These are phyloP conservation scores for Hypoxylon intermedium DNA, from an alignment of 495 filamentous ascomycete species.

Conservation along the genomic window DNA sequence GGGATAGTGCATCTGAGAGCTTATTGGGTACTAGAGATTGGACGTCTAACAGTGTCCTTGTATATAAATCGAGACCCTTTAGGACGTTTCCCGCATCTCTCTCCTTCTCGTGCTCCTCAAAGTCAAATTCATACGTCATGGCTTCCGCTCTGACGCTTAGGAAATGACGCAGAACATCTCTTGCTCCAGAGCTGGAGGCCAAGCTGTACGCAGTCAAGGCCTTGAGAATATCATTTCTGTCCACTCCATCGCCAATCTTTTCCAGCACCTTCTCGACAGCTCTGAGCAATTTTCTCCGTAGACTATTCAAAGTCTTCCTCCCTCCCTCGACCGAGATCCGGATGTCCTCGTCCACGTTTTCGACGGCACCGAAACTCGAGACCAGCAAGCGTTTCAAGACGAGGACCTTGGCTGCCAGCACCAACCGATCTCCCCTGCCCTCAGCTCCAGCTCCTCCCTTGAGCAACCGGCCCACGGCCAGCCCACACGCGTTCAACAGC, in stretches of 20 bases:
- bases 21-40: conserved; percentile 75
- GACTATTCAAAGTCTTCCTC: conserved; percentile 64
- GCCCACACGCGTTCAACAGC: conserved; percentile 50
- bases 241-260: conserved; percentile 47
- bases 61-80: conserved; percentile 72
- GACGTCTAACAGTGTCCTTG: conserved; percentile 77
- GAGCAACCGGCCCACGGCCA: conserved; percentile 60
- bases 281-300: conserved; percentile 66
- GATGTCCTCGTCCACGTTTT: conserved; percentile 34
- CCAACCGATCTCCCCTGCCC: conserved; percentile 59
- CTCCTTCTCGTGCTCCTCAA: conserved; percentile 45
- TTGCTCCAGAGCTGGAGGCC: conserved; percentile 78
- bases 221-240: conserved; percentile 67
- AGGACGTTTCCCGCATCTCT: conserved; percentile 59
- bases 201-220: conserved; percentile 83
- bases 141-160: conserved; percentile 73
- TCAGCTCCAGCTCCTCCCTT: conserved; percentile 25
- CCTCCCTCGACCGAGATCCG: conserved; percentile 65
- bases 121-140: conserved; percentile 64
- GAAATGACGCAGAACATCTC: conserved; percentile 83
- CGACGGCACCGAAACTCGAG: conserved; percentile 62
- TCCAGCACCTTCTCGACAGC: conserved; percentile 73
- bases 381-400: conserved; percentile 76
- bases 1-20: conserved; percentile 72
- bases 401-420: conserved; percentile 80